Percentiles rank a stretch among this genome's conserved stretches.
These are phyloP conservation scores for Basidiobolus meristosporus DNA, from an alignment of 371 early-diverging fungal genomes.

Conservation along the genomic window DNA sequence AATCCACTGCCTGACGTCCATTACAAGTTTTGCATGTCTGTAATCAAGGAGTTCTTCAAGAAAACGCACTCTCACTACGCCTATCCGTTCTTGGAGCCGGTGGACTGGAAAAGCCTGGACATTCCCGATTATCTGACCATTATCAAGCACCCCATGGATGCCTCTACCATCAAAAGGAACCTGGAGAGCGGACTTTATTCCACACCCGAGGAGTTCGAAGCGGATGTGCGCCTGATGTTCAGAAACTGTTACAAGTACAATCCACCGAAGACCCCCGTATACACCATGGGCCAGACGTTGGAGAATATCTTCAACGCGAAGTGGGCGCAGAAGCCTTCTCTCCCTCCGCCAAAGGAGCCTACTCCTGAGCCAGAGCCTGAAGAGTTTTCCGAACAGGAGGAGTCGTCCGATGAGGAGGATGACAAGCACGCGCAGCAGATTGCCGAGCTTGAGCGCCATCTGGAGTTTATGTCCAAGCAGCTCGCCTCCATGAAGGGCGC, in stretches of 20 bases:
- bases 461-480: constrained; percentile 37
- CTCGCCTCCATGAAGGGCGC: constrained; percentile 35
- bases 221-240: constrained; percentile 76
- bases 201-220: constrained; percentile 53
- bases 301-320: constrained; percentile 72
- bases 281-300: constrained; percentile 57
- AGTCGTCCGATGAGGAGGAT: constrained; percentile 13
- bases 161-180: constrained; percentile 79
- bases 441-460: constrained; percentile 36
- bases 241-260: constrained; percentile 93
- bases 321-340: constrained; percentile 49
- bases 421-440: constrained; percentile 34
- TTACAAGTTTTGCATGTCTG: constrained; percentile 41
- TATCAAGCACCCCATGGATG: constrained; percentile 96
- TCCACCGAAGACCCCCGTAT: constrained; percentile 69
- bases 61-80: constrained; percentile 45
- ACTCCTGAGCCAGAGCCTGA: background rate
- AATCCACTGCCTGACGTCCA: constrained; percentile 26
- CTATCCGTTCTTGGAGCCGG: constrained; percentile 75
- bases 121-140: constrained; percentile 89
- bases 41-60: constrained; percentile 62
- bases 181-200: constrained; percentile 58
- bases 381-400: constrained; percentile 7
- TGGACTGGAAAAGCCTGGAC: constrained; percentile 75
- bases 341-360: constrained; percentile 8